Base-by-base conservation (phyloP, 495 filamentous ascomycete genomes). In the Pseudevernia furfuracea region DNA sequence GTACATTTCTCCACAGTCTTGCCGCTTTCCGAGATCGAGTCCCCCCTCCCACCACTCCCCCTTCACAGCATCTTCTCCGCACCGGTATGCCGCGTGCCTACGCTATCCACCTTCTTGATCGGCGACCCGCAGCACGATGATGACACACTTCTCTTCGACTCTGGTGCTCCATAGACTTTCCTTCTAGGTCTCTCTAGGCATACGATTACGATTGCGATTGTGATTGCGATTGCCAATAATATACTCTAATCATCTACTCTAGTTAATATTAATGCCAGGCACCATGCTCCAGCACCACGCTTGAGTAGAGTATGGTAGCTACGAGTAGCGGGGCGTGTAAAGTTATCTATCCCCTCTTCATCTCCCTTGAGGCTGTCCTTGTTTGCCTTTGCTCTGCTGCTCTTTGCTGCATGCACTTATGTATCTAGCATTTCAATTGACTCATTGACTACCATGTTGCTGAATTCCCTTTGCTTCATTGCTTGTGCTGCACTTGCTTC, bases 401-500 rank as follows among this genome's bases (percentile, higher is more conserved):
- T 30, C 4, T 28, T 11, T 25, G 38, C n/a, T 19, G 61, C 9
- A 63, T 46, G 57, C 11, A 19, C 30, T 17, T 44, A 37, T 34
- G 15, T 36, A 34, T 36, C 21, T 10, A 46, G 41, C 62, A 21
- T 57, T 52, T 56, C 39, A 58, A 58, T 53, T 46, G 21, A 48
- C n/a, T 61, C 19, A 23, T 7, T 32, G 9, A 19, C 36, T 25
- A 44, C 19, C 15, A 63, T 63, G 61, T 53, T 62, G 61, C 41
- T 43, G 49, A 21, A 46, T 0, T 63, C 30, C 21, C 49, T 58
- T 46, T 64, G 37, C n/a, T 73, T 55, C 65, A 65, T 43, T 66
- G 64, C 58, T 43, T 82, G 17, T 43, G 75, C 74, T 53, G 72
- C 78, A 32, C 62, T 76, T 59, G 79, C 70, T 11, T 67, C 73